A percentile compares a stretch with the other conserved stretches of the same genome.
Conservation (phyloP, 2,329 filamentous ascomycete genomes). For the Penicillium concentricum region DNA sequence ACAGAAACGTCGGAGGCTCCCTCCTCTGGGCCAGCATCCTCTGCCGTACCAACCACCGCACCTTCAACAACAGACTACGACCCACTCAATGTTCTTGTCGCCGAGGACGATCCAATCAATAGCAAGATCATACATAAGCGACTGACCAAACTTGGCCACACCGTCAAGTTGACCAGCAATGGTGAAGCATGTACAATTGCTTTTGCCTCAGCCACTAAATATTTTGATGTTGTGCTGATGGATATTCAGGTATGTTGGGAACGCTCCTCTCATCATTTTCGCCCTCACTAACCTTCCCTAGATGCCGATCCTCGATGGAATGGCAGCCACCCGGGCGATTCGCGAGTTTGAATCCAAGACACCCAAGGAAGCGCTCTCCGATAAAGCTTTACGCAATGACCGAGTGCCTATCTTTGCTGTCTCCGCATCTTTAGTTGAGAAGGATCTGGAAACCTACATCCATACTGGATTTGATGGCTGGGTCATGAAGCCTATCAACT, state of each 20-base stretch:
- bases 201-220: constrained; percentile 61
- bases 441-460: constrained; percentile 66
- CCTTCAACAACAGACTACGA: not conserved
- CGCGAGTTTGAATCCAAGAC: constrained; percentile 65
- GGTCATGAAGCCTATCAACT: constrained; percentile 87
- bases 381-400: constrained; percentile 59
- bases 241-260: constrained; percentile 74
- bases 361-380: constrained; percentile 52
- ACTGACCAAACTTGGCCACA: constrained; percentile 72
- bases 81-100: constrained; percentile 62
- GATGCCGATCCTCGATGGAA: constrained; percentile 97
- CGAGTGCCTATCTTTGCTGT: constrained; percentile 83
- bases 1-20: not conserved
- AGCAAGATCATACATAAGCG: constrained; percentile 79
- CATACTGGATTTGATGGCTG: constrained; percentile 83
- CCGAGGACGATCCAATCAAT: constrained; percentile 88
- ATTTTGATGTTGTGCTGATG: constrained; percentile 83
- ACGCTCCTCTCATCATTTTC: not conserved
- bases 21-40: not conserved
- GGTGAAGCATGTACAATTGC: constrained; percentile 78
- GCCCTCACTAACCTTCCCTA: constrained; percentile 35
- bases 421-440: constrained; percentile 77
- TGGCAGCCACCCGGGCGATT: constrained; percentile 80
- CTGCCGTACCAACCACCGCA: constrained; percentile 8
- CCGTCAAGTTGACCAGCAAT: constrained; percentile 72